phyloP scores from a whole-genome alignment of 768 basidiomycete species.

The Trametes cubensis region DNA sequence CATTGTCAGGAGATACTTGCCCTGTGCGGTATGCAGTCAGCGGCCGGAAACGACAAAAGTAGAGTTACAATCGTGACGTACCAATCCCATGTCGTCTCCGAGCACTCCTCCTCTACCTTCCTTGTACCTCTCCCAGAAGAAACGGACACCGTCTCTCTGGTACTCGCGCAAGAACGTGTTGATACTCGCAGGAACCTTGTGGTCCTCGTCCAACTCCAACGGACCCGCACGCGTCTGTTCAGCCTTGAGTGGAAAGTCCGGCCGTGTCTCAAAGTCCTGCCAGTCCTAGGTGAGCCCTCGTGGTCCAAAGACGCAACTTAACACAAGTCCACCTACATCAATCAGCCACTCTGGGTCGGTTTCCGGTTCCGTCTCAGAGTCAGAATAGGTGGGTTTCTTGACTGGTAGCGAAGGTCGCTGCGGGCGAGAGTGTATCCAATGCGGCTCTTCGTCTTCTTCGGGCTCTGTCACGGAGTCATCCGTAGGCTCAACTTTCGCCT shows the following conservation, averaged over 20 bases:
- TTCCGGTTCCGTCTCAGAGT: slow-evolving; percentile 47
- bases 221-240: slow-evolving; percentile 48
- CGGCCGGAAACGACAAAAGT: slow-evolving; percentile 28
- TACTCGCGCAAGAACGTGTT: slow-evolving; percentile 90
- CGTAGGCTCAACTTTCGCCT: not conserved
- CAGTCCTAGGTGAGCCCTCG: not conserved
- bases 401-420: not conserved
- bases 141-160: slow-evolving; percentile 83
- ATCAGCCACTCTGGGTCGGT: slow-evolving; percentile 29
- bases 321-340: slow-evolving; percentile 3
- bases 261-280: slow-evolving; percentile 50
- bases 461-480: slow-evolving; percentile 45
- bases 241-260: slow-evolving; percentile 53
- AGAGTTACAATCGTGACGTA: slow-evolving; percentile 31
- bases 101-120: slow-evolving; percentile 76
- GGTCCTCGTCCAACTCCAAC: slow-evolving; percentile 51
- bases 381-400: slow-evolving; percentile 10
- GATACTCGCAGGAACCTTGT: slow-evolving; percentile 66
- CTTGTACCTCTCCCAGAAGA: slow-evolving; percentile 75
- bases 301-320: too few relatives aligned
- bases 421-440: not conserved
- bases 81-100: slow-evolving; percentile 95
- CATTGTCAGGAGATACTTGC: not conserved
- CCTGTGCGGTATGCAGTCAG: slow-evolving; percentile 6
- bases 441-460: slow-evolving; percentile 37